Percentiles rank a stretch among this genome's conserved stretches.
These are phyloP conservation scores for Posidonia oceanica DNA, from an alignment of 116 monocot genomes.

Conservation along the genomic window DNA sequence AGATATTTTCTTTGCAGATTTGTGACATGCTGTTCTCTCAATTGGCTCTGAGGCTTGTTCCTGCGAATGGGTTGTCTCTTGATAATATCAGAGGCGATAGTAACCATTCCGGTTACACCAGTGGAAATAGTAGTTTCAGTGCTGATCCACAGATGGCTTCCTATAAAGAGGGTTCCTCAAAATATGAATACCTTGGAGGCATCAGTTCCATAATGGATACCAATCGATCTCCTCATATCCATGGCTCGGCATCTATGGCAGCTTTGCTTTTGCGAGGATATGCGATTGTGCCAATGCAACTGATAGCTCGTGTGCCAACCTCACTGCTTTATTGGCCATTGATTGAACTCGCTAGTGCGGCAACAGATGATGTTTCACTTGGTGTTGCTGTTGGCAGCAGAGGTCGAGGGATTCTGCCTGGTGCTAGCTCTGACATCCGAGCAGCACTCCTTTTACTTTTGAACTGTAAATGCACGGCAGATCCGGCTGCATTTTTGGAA, in stretches of 20 bases:
- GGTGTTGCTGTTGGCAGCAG: conserved; percentile 96
- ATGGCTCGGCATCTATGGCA: conserved; percentile 63
- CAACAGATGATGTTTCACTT: conserved; percentile 87
- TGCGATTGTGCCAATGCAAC: conserved; percentile 83
- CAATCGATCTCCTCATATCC: conserved; percentile 3
- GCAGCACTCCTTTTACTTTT: conserved; percentile 82
- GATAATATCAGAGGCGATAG: conserved; percentile 19
- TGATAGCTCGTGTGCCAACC: conserved; percentile 65
- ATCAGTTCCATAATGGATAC: not conserved
- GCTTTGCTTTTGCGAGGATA: conserved; percentile 71
- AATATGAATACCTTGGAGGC: conserved; percentile 17
- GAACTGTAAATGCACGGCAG: conserved; percentile 75
- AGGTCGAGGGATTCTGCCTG: conserved; percentile 79
- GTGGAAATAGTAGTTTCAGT: conserved; percentile 13
- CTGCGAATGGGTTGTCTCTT: conserved; percentile 17
- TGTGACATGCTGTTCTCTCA: conserved; percentile 94
- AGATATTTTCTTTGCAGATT: conserved; percentile 42
- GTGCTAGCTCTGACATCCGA: conserved; percentile 87
- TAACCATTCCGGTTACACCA: conserved; percentile 18
- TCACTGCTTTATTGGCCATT: conserved; percentile 88
- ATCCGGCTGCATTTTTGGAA: conserved; percentile 66
- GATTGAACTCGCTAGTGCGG: conserved; percentile 95
- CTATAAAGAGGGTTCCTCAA: conserved; percentile 13
- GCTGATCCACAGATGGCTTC: conserved; percentile 9
- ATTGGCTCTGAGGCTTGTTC: conserved; percentile 59